Base-by-base conservation (phyloP, 768 basidiomycete genomes). In the Macrolepiota albuminosa region DNA sequence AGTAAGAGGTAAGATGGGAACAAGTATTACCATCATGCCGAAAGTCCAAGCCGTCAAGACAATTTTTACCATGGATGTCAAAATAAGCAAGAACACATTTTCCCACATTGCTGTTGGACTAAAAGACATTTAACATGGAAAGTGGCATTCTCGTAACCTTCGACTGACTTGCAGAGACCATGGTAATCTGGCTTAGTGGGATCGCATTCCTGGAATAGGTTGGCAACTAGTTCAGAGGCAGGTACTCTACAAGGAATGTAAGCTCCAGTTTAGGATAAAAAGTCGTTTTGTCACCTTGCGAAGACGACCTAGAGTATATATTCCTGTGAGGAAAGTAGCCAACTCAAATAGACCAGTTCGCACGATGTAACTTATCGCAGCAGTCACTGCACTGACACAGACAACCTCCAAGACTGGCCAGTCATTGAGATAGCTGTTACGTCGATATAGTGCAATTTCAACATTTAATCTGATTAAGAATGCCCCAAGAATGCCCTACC, bases 121-220 rank as follows among this genome's bases (percentile, higher is more conserved):
- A 54, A 4, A 52, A 37, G 40, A 24, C 40, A 54, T 43, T 62
- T 9, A 58, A 49, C 36, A 57, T 56, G 6, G 34, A 49, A 33
- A 39, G n/a, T 9, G 24, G 40, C 52, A 29, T 37, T 37, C 29
- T n/a, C 34, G 55, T 36, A 52, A 42, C 5, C 18, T 14, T 37
- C 24, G 7, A 71, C 86, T 64, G 66, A 89, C 88, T 89, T 89
- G 86, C 93, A 95, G 36, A 94, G 76, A 3, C 88, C 88, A 64
- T 88, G 88, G 62, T 84, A 87, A 66, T 88, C 85, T 7, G 80
- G 80, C 66, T 83, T 87, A 5, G 73, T 72, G 9, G 85, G 73
- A 67, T 88, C 85, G 67, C 93, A 95, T 71, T 94, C 92, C 63
- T 87, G 85, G 71, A 94, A 89, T 13, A 94, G 81, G 65, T 88